Base-by-base conservation (phyloP, 768 basidiomycete species). In the Boletus reticulatus region DNA sequence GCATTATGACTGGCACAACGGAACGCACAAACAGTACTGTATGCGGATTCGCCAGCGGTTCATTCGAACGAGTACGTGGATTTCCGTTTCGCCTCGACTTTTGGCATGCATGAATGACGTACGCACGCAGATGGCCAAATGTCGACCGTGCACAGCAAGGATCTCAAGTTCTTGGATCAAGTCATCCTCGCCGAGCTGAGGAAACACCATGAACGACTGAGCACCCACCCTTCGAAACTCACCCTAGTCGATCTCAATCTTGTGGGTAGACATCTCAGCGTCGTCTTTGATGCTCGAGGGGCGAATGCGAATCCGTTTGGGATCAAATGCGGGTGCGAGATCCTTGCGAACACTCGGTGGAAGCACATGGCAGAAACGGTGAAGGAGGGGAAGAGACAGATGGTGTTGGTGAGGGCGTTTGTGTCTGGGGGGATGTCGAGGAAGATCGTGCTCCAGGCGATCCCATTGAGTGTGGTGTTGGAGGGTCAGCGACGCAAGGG, bases 21-120 rank as follows among this genome's bases (percentile, higher is more conserved):
- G 68, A n/a, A 65, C 52, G 41, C 68, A 69, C 55, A 69, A 67
- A 41, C 48, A 56, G 19, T 71, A 71, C 34, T 70, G 65, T 39
- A 53, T 34, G 2, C 49, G 58, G 4, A 19, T 70, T 34, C 67
- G 59, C 7, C 39, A 59, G 31, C 70, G 68, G 9, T 63, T 47
- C 38, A 22, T 48, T 6, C 62, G 44, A 27, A 57, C 61, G 3
- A 24, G 67, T 67, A 56, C 38, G 68, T 60, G 6, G 17, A 42
- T 0, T 24, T 16, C 2, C 8, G 27, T 22, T 16, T 17, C 16
- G 13, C 17, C 17, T 11, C 24, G 17, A 31, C 9, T 10, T 8
- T 43, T 19, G 43, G 4, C 0, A 24, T 24, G 31, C 34, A 43
- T 16, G 24, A 13, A 48, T 44, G 45, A 53, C 39, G 39, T 8